Conservation (phyloP, 139 green algal genomes). For the Coelastrella sp. region DNA sequence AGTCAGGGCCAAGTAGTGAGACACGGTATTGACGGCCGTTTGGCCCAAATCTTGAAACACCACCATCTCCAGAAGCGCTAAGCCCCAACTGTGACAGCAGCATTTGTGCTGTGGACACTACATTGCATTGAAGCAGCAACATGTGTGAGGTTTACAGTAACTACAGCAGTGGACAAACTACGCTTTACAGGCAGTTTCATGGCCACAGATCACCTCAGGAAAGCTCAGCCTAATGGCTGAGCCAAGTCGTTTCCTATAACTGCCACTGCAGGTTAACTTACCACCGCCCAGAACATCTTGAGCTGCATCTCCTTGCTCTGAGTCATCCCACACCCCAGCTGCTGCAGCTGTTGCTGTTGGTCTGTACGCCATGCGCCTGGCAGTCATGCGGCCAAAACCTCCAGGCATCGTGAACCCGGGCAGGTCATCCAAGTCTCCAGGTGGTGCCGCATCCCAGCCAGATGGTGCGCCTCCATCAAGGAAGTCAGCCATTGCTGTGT, state of each 20-base stretch:
- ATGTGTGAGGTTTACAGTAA: too few species aligned
- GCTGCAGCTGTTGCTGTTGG: constrained; percentile 12
- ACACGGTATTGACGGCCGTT: background rate
- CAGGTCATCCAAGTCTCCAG: constrained; percentile 26
- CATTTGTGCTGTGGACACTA: constrained; percentile 23
- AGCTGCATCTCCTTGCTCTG: background rate
- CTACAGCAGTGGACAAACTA: too few species aligned
- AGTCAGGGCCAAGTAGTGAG: constrained; percentile 3
- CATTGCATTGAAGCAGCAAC: background rate
- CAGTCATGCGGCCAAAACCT: background rate
- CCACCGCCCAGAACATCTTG: background rate
- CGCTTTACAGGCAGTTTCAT: too few species aligned
- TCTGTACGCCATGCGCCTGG: background rate
- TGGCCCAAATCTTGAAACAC: background rate
- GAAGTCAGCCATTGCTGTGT: background rate
- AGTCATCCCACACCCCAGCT: constrained; percentile 41
- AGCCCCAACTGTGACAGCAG: constrained; percentile 41
- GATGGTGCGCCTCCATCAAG: background rate
- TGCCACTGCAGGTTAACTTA: constrained; percentile 11
- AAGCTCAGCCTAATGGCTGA: too few species aligned
- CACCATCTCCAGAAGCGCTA: background rate
- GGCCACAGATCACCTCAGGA: too few species aligned
- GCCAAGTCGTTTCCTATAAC: too few species aligned
- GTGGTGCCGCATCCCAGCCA: background rate
- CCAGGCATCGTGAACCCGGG: constrained; percentile 46